Conservation (phyloP, 495 filamentous ascomycete species). For the Aspergillus nanangensis region DNA sequence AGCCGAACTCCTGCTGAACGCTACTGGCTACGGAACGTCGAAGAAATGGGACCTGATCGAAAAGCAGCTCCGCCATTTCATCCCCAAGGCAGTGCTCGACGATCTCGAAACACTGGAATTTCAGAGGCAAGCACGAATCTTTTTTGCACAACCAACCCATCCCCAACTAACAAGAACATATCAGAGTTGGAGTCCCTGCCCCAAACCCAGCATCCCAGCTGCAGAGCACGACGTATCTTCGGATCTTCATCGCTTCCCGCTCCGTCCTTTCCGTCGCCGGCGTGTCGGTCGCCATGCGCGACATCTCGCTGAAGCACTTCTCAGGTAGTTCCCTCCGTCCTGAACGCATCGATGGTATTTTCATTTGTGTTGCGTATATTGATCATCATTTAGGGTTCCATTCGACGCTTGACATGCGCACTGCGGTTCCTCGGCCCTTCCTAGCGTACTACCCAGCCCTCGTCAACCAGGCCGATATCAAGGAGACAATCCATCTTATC, state of each 20-base stretch:
- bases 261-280: slow-evolving; percentile 5
- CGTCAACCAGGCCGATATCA: slow-evolving; percentile 17
- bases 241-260: slow-evolving; percentile 22
- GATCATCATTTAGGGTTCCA: slow-evolving; percentile 33
- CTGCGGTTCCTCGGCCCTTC: slow-evolving; percentile 23
- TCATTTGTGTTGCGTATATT: no score
- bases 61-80: slow-evolving; percentile 27
- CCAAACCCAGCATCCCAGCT: slow-evolving; percentile 17
- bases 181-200: slow-evolving; percentile 22
- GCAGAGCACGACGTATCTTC: slow-evolving; percentile 26
- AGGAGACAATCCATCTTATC: slow-evolving; percentile 20
- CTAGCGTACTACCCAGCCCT: slow-evolving; percentile 31
- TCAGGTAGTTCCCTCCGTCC: no score
- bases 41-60: slow-evolving; percentile 41
- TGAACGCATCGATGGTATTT: no score
- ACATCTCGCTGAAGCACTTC: slow-evolving; percentile 28
- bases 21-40: slow-evolving; percentile 34
- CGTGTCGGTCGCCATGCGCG: slow-evolving; percentile 15
- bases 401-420: slow-evolving; percentile 22
- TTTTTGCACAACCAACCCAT: neutral
- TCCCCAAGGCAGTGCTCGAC: slow-evolving; percentile 10
- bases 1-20: slow-evolving; percentile 36
- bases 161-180: neutral
- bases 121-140: slow-evolving; percentile 12
- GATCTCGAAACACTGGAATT: slow-evolving; percentile 26